phyloP scores from a whole-genome alignment of 176 grass and related monocot species.

The Tillandsia fasciculata region DNA sequence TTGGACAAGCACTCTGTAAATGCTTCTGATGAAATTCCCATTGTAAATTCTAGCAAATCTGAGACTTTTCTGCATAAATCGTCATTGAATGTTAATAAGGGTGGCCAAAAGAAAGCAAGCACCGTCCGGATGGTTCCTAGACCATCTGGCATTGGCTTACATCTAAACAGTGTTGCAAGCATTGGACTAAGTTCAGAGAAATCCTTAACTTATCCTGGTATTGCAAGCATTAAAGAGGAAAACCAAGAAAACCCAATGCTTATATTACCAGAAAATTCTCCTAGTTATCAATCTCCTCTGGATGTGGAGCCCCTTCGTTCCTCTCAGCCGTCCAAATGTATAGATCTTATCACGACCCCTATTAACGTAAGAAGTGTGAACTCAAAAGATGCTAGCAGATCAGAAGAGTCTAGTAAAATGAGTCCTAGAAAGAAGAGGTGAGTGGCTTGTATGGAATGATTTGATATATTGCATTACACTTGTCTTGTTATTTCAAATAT shows the following conservation, averaged over 20 bases:
- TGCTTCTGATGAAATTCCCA: conserved; percentile 7
- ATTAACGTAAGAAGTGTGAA: conserved; percentile 11
- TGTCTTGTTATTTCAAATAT: conserved; percentile 5
- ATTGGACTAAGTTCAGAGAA: conserved; percentile 4
- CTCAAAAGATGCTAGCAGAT: conserved; percentile 4
- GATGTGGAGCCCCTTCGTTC: conserved; percentile 2
- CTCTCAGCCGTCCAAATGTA: conserved; percentile 11
- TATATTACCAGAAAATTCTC: conserved; percentile 4
- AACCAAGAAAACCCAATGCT: neutral
- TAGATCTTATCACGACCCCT: conserved; percentile 15
- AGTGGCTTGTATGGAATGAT: neutral
- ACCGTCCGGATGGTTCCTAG: conserved; percentile 6
- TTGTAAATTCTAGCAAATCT: conserved; percentile 1
- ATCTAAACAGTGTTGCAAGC: conserved; percentile 22
- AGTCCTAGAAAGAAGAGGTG: conserved; percentile 35
- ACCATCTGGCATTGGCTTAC: conserved; percentile 22
- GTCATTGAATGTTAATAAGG: neutral
- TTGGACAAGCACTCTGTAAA: neutral
- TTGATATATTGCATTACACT: neutral
- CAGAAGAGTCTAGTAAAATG: neutral
- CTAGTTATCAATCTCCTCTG: conserved; percentile 2
- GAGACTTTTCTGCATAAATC: neutral
- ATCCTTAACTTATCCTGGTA: conserved; percentile 2
- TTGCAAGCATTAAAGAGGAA: conserved; percentile 2
- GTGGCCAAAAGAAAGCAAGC: conserved; percentile 5